Evolutionary conservation across 495 filamentous ascomycete genomes (phyloP), one percentile per base, ranked within the genome.

Genomic region (Margaritispora aquatica): DNA sequence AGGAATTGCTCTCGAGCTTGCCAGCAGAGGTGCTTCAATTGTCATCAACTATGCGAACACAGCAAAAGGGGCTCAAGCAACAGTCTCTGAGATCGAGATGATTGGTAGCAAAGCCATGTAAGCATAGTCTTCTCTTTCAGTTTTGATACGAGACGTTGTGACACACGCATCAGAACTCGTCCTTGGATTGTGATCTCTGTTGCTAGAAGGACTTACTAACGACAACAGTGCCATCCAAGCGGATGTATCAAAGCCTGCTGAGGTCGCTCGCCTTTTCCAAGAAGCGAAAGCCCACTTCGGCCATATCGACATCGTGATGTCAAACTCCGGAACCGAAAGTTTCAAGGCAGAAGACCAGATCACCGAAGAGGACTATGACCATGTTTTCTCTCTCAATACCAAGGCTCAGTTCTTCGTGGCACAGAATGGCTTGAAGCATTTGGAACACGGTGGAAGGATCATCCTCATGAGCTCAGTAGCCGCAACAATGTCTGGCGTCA

Each of bases 371-470:
- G 84, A 87, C 65, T 91, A 84, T 75, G 87, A 93, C 71, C 75
- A 80, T 49, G 84, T 92, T 52, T 90, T 93, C 70, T 79, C 80
- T 68, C 73, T 92, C 57, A 93, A 93, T 73, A 83, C 84, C 3
- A 78, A 86, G 7, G 89, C 83, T 0, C 89, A 93, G 72, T 92
- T 91, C 78, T 90, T 92, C 73, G 89, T 93, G 57, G 88, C 85
- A 31, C 87, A 88, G 73, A 80, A 88, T 26, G 89, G 86, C 54
- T 84, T 83, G 73, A 84, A 87, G 71, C 70, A 90, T 69, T 77
- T 89, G 38, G 76, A 83, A 70, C 71, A 77, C 4, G 81, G 84
- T 55, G 89, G 89, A 31, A 78, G 89, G 11, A 72, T 92, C 31
- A 86, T 88, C 63, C 73, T 88, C 34, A 81, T 82, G 75, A 76